These are phyloP conservation scores for Fermentozyma sake DNA, from an alignment of 1,139 yeast genomes.

Conservation along the genomic window DNA sequence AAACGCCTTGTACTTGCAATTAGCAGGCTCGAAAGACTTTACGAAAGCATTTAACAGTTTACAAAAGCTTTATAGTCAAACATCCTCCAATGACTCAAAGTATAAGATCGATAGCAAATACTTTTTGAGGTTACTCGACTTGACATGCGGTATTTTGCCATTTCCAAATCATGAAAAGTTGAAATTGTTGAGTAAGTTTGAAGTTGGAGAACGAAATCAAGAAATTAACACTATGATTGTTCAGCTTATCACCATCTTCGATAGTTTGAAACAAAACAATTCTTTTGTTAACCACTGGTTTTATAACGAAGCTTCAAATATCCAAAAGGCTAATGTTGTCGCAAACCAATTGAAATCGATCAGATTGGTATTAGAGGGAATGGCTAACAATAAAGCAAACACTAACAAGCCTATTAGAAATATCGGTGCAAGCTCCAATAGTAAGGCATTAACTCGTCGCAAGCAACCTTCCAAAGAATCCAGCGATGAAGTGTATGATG, in stretches of 20 bases:
- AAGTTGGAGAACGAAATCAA: constrained; percentile 29
- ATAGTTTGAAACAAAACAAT: constrained; percentile 28
- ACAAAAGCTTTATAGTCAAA: constrained; percentile 27
- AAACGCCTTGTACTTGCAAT: constrained; percentile 52
- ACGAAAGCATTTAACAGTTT: constrained; percentile 37
- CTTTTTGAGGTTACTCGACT: constrained; percentile 45
- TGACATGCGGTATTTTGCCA: constrained; percentile 57
- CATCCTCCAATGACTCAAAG: constrained; percentile 17
- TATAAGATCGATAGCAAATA: constrained; percentile 21
- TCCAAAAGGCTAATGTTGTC: constrained; percentile 55
- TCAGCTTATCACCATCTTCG: constrained; percentile 33
- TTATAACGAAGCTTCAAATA: constrained; percentile 44
- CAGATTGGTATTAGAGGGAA: constrained; percentile 50
- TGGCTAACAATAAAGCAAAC: constrained; percentile 25
- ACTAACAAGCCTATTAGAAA: constrained; percentile 1
- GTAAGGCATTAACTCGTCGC: constrained; percentile 15
- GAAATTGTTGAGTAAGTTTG: constrained; percentile 32
- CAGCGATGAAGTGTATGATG: constrained; percentile 13
- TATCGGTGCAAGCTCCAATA: constrained; percentile 1
- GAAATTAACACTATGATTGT: constrained; percentile 29
- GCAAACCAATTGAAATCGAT: constrained; percentile 59
- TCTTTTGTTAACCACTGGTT: constrained; percentile 42
- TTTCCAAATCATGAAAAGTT: constrained; percentile 48
- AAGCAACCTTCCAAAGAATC: constrained; percentile 17
- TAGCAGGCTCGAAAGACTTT: constrained; percentile 44